Conservation (phyloP, 805 yeast genomes). For the Saccharomycopsis schoenii region DNA sequence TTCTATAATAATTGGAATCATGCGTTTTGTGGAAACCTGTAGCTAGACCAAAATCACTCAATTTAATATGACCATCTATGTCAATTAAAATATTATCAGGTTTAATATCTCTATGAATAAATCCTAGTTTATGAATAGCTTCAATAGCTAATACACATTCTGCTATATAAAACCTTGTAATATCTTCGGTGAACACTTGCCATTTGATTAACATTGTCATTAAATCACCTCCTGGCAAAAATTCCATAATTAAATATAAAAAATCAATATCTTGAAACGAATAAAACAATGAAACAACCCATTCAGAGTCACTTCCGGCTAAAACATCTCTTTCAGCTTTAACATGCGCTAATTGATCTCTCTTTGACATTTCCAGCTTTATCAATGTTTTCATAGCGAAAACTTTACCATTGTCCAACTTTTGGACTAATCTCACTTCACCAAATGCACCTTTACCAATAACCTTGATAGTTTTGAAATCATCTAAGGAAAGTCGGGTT, state of each 20-base stretch:
- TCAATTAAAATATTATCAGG: constrained; percentile 93
- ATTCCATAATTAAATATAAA: constrained; percentile 87
- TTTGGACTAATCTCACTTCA: constrained; percentile 90
- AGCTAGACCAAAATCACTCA: constrained; percentile 69
- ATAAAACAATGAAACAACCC: constrained; percentile 76
- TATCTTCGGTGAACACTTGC: constrained; percentile 90
- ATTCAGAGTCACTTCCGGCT: constrained; percentile 85
- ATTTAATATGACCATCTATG: constrained; percentile 59
- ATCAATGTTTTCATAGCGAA: constrained; percentile 90
- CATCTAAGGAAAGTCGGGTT: constrained; percentile 73
- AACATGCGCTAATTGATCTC: constrained; percentile 91
- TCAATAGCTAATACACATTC: constrained; percentile 93
- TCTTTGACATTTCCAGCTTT: constrained; percentile 88
- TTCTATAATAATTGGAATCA: constrained; percentile 78
- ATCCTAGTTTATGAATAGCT: constrained; percentile 85
- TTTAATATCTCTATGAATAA: constrained; percentile 94
- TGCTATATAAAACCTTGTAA: constrained; percentile 88
- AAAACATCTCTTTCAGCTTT: constrained; percentile 93
- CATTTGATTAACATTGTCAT: constrained; percentile 95
- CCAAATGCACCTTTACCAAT: constrained; percentile 98
- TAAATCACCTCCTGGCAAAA: constrained; percentile 81
- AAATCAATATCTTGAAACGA: constrained; percentile 67
- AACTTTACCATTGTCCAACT: constrained; percentile 86
- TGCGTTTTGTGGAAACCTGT: constrained; percentile 93
- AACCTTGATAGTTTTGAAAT: constrained; percentile 81